Evolutionary conservation across 345 rosid genomes (phyloP).

Genomic region (Brassica carinata): DNA sequence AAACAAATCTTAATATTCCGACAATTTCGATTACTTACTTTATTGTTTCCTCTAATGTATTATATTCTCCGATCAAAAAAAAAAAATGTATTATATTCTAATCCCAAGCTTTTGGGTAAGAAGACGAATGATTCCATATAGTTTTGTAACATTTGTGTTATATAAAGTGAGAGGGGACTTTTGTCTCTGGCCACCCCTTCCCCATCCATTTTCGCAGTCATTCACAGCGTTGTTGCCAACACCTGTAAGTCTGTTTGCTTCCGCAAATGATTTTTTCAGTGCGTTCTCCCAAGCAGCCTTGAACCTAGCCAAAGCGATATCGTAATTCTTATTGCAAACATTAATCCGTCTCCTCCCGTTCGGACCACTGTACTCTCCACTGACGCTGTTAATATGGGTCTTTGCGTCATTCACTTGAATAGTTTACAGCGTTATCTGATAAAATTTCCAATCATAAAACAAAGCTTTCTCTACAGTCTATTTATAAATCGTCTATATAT

Average conservation of each 20-base stretch:
- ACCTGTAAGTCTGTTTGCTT: neutral
- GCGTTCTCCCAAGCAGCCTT: constrained; percentile 1
- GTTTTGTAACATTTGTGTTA: neutral
- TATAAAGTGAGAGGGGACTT: neutral
- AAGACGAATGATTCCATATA: neutral
- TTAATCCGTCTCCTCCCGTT: constrained; percentile 19
- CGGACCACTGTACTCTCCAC: neutral
- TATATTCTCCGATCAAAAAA: too few relatives aligned
- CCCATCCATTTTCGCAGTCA: constrained; percentile 8
- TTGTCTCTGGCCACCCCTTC: neutral
- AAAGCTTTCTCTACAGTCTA: neutral
- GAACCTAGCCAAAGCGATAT: constrained; percentile 9
- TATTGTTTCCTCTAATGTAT: too few relatives aligned
- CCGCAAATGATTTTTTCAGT: neutral
- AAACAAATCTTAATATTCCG: too few relatives aligned
- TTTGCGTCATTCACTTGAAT: constrained; percentile 14
- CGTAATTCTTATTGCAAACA: constrained; percentile 7
- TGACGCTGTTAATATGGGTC: neutral
- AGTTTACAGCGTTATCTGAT: constrained; percentile 1
- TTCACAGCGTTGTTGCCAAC: neutral
- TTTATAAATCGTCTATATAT: neutral
- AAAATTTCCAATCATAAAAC: neutral
- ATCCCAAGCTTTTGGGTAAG: neutral
- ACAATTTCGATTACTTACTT: too few relatives aligned
- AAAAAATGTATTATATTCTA: neutral